phyloP scores from a whole-genome alignment of 345 rosid species.

The Eucalyptus virginea region DNA sequence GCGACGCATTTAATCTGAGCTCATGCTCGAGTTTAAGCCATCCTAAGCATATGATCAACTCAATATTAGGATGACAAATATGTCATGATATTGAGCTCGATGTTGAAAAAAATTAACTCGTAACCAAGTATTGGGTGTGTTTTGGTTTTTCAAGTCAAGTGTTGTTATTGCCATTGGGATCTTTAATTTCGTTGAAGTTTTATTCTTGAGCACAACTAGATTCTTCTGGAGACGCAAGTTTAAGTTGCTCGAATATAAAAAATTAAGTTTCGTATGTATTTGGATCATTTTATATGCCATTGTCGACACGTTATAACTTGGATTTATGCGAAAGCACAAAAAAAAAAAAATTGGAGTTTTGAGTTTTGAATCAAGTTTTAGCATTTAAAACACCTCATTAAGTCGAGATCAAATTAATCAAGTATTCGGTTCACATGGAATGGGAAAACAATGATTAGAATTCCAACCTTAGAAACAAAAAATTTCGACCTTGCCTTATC shows the following conservation, averaged over 20 bases:
- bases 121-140: accelerated
- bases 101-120: background rate
- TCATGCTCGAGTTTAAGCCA: background rate
- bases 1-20: background rate
- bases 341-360: background rate
- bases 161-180: background rate
- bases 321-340: background rate
- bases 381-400: background rate
- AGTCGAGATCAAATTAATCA: background rate
- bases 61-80: background rate
- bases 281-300: background rate
- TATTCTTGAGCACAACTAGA: background rate
- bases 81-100: background rate
- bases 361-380: background rate
- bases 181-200: background rate
- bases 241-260: background rate
- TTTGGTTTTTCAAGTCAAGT: background rate
- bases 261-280: background rate
- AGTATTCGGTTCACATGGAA: background rate
- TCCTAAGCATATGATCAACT: background rate
- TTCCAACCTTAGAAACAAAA: background rate
- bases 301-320: background rate
- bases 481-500: background rate
- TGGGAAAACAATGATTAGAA: background rate
- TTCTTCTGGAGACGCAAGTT: background rate